Evolutionary conservation across 768 basidiomycete species (phyloP).

Genomic region (Hygrophoropsis aurantiaca): DNA sequence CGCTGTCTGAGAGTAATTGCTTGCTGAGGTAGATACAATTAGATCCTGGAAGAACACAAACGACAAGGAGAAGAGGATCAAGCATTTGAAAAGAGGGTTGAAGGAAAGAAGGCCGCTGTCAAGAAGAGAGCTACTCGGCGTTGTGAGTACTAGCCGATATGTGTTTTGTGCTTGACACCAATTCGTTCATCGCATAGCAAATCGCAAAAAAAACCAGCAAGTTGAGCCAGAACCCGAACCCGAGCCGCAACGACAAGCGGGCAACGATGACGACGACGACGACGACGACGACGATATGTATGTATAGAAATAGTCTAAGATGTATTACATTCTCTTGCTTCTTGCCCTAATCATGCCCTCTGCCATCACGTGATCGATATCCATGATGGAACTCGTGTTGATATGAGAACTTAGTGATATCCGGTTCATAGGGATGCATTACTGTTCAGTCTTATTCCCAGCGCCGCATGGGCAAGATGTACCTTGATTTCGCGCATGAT

Average conservation of each 20-base stretch:
- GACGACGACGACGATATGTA: constrained; percentile 20
- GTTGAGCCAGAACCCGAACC: constrained; percentile 17
- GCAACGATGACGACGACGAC: constrained; percentile 17
- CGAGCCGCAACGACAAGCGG: constrained; percentile 8
- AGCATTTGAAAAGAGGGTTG: constrained; percentile 82
- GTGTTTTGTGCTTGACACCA: neutral
- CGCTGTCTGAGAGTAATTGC: neutral
- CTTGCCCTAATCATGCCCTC: no score
- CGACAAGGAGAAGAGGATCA: constrained; percentile 90
- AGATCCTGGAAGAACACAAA: constrained; percentile 85
- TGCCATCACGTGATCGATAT: no score
- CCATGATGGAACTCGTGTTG: no score
- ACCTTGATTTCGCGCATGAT: no score
- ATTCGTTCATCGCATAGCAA: constrained; percentile 13
- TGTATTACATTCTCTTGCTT: no score
- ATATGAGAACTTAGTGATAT: no score
- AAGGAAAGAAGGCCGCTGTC: constrained; percentile 79
- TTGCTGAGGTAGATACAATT: constrained; percentile 2
- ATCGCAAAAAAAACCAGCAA: constrained; percentile 28
- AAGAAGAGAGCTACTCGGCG: constrained; percentile 65
- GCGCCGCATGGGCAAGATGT: no score
- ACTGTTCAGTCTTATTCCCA: no score
- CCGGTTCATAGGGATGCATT: no score
- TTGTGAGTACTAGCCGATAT: constrained; percentile 27
- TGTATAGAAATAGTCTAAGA: constrained; percentile 5